Evolutionary conservation across 2,329 filamentous ascomycete genomes (phyloP), one percentile per base, ranked within the genome.

Genomic region (Camptophora hylomeconis): DNA sequence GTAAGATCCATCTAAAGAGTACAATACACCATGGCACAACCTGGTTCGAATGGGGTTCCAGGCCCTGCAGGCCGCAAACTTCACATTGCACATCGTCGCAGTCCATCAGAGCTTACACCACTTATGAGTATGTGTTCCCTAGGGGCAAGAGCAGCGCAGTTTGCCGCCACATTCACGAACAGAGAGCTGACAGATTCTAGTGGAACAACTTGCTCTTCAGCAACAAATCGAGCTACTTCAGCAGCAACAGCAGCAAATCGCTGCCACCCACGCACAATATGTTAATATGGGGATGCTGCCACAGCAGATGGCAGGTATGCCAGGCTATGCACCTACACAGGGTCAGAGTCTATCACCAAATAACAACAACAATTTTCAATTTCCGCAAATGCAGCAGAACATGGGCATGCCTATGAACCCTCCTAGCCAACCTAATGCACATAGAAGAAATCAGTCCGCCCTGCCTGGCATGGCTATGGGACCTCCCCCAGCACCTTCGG

Each of bases 361-460:
- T 55, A 54, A 66, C 35, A 32, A 28, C 28, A 75, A 75, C 53
- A 75, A 76, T 45, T 95, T 92, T 58, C 87, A 94, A 52, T 94
- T 94, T 52, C 80, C 82, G 31, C 81, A 81, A 61, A 64, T 80
- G 50, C 54, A 56, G 31, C 61, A 63, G 42, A 63, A 73, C 45
- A 58, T 76, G 50, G 79, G 75, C 41, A 67, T 81, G 19, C 68
- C 72, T 32, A 74, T 87, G 72, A 79, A 75, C 46, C 65, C 79
- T 39, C 78, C 81, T 23, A 75, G 70, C 38, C 83, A 89, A 54
- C 76, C 80, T 40, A 65, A 76, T 45, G 76, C 83, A 56, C 89
- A 98, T 69, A 84, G 89, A 57, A 84, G 89, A 63, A 95, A 95
- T 66, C 87, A 94, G 61, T 95, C 89, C 53, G 87, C 87, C 51